Base-by-base conservation (phyloP, 1,284 basidiomycete species). In the Cerioporus squamosus region DNA sequence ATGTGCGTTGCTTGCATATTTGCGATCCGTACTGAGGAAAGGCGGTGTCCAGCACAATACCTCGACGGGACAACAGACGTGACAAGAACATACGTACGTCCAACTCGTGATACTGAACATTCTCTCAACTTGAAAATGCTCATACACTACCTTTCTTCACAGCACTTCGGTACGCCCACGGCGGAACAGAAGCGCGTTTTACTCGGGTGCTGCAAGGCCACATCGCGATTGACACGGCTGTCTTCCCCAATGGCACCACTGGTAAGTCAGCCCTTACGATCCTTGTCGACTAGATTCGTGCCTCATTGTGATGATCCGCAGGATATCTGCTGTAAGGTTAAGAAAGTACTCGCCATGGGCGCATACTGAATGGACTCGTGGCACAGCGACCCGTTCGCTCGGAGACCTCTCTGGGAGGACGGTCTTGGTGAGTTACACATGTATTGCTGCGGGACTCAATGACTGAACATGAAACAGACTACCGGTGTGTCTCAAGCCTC, bases 191-290 rank as follows among this genome's bases (percentile, higher is more conserved):
- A 88, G 64, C 84, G 93, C 0, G 90, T 94, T 97, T 95, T 68
- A 98, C 97, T 0, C 84, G 95, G 17, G 97, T 99, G 1, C 78
- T 99, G 47, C 96, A 99, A 77, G 97, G 97, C 0, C 94, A 98
- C 71, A 97, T 99, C 61, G 87, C 92, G 1, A 90, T 97, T 48
- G 97, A 97, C 72, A 84, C 84, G 0, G 87, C 88, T 10, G 73
- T 98, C 7, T 95, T 98, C 75, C 97, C 97, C 0, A 82, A 79
- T 50, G 94, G 94, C 18, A 97, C 95, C 0, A 94, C 94, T 24
- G 95, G 93, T 83, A 53, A 33, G 73, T 69, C 23, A 47, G 45
- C 8, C 24, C 10, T 31, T 33, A 20, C 26, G 9, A 42, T 36
- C 3, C 8, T 10, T 36, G 33, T 36, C 12, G 14, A 15, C 8